phyloP scores from a whole-genome alignment of 768 basidiomycete species.

The Tremella mesenterica region DNA sequence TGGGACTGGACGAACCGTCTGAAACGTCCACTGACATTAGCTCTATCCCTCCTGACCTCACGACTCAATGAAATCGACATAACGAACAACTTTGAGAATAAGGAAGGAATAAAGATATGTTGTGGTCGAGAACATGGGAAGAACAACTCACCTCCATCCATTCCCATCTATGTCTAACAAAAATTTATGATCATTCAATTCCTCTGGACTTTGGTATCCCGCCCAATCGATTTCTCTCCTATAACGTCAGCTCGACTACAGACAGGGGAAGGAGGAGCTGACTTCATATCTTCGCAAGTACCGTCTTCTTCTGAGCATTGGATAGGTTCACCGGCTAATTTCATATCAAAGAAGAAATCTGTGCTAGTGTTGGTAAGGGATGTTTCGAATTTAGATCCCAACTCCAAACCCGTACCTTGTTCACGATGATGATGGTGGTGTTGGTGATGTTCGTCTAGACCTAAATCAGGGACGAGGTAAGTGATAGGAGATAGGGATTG shows the following conservation, averaged over 20 bases:
- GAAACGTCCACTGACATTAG: constrained; percentile 32
- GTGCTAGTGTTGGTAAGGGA: constrained; percentile 16
- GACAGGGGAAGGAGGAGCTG: constrained; percentile 15
- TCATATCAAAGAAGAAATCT: constrained; percentile 38
- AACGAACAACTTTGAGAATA: too few relatives aligned
- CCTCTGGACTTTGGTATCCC: constrained; percentile 26
- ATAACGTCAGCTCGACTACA: neutral
- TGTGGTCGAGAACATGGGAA: neutral
- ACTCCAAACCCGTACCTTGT: neutral
- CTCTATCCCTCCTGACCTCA: too few relatives aligned
- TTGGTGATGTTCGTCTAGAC: constrained; percentile 8
- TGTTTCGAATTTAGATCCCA: constrained; percentile 19
- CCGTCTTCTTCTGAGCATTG: constrained; percentile 42
- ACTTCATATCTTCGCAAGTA: constrained; percentile 40
- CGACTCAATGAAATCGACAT: too few relatives aligned
- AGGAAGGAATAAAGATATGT: too few relatives aligned
- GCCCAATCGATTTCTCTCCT: constrained; percentile 40
- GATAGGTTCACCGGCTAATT: constrained; percentile 38
- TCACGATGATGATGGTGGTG: neutral
- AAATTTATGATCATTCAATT: constrained; percentile 46
- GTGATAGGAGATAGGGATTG: constrained; percentile 13
- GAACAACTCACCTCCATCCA: constrained; percentile 33
- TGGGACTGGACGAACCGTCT: too few relatives aligned
- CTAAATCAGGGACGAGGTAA: constrained; percentile 34
- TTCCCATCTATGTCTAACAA: constrained; percentile 41